Base-by-base conservation (phyloP, 768 basidiomycete species). In the Boletales sp. region DNA sequence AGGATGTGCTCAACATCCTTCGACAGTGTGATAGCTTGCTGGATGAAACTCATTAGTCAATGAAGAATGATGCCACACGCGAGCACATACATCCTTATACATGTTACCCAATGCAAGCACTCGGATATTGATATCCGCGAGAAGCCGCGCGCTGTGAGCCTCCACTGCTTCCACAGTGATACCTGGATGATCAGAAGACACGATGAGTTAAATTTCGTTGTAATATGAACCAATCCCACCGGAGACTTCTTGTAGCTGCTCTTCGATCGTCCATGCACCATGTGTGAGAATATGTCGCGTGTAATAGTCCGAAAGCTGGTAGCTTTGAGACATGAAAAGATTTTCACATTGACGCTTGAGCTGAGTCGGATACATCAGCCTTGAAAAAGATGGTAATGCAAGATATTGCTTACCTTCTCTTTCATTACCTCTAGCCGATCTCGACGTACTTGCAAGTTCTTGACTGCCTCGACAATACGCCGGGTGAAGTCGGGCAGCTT, bases 51-150 rank as follows among this genome's bases (percentile, higher is more conserved):
- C 17, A 17, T 51, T 11, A 48, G 30, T 17, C 14, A 11, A 42
- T 19, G 27, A 18, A n/a, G 30, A 38, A 47, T 9, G 8, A 19
- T 40, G 35, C 36, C 32, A 40, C 42, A 31, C 4, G 36, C 40
- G 32, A 15, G 32, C 17, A 60, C 88, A 47, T 56, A 91, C 90
- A 66, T 94, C 84, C 61, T 87, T 86, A 57, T 78, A 77, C 48
- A 97, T 73, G 68, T 98, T 98, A 3, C 97, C 97, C 31, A 83
- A 72, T 2, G 88, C 83, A 18, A 98, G 72, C 18, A 86, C 84
- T 43, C 84, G 80, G 43, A 92, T 72, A 57, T 86, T 78, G 40
- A 87, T 72, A 40, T 83, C 73, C 3, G 79, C 78, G 11, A 97
- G 71, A 12, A 95, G 56, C 19, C 75, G 69, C 21, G 63, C 66